These are phyloP conservation scores for Stentor coeruleus DNA, from an alignment of 73 alveolate species.

Conservation along the genomic window DNA sequence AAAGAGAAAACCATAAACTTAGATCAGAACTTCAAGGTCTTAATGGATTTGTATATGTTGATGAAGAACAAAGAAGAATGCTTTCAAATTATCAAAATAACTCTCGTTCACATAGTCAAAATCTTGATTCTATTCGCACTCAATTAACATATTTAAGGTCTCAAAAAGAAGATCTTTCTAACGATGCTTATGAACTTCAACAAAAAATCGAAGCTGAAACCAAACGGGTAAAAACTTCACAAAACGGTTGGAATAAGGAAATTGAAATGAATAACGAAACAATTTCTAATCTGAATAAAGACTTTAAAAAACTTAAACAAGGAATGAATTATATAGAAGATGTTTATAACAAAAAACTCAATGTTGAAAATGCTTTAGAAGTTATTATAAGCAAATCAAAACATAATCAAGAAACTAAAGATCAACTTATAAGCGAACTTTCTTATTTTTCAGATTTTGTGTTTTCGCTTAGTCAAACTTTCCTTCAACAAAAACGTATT, in stretches of 20 bases:
- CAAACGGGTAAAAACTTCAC: background rate
- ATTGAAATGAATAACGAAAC: background rate
- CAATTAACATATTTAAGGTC: background rate
- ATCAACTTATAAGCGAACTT: background rate
- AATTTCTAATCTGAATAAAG: background rate
- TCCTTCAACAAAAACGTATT: background rate
- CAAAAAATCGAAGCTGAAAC: background rate
- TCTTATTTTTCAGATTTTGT: background rate
- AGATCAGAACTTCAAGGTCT: background rate
- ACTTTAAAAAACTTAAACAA: background rate
- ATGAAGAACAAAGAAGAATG: background rate
- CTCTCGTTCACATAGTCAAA: background rate
- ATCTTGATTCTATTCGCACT: background rate
- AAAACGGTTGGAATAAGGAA: background rate
- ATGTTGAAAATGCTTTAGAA: background rate
- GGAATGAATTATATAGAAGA: background rate
- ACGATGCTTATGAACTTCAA: background rate
- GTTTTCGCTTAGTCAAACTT: background rate
- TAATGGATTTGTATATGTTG: background rate
- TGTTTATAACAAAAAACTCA: background rate
- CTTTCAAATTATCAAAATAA: background rate
- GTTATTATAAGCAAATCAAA: background rate
- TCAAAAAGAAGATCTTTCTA: background rate
- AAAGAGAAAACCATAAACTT: background rate
- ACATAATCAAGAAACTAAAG: background rate